phyloP scores from a whole-genome alignment of 129 eudicot species.

The Saussurea involucrata region DNA sequence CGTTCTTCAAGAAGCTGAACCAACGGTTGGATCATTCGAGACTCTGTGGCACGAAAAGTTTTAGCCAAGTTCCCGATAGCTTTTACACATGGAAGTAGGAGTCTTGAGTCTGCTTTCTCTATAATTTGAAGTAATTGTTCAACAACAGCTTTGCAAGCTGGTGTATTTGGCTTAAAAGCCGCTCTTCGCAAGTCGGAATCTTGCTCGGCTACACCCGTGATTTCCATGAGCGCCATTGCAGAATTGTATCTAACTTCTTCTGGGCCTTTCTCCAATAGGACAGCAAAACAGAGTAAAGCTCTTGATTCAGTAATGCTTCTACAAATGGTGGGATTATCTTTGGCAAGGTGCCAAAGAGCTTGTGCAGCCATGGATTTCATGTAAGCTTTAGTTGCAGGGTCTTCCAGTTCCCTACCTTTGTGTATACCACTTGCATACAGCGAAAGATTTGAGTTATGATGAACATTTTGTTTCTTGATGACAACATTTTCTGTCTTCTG shows the following conservation, averaged over 20 bases:
- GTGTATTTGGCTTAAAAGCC: conserved; percentile 43
- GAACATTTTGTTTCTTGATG: conserved; percentile 26
- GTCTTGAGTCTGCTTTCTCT: conserved; percentile 37
- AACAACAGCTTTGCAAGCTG: conserved; percentile 42
- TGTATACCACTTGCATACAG: conserved; percentile 15
- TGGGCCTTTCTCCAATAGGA: conserved; percentile 41
- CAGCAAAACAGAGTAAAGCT: conserved; percentile 49
- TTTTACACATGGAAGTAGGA: conserved; percentile 34
- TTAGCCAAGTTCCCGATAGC: conserved; percentile 42
- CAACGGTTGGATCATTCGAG: conserved; percentile 40
- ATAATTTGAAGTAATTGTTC: conserved; percentile 36
- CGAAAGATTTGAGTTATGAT: conserved; percentile 23
- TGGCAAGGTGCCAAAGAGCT: conserved; percentile 47
- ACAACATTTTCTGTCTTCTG: conserved; percentile 12
- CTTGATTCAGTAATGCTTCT: conserved; percentile 48
- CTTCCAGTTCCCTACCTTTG: conserved; percentile 47
- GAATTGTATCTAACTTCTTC: conserved; percentile 44
- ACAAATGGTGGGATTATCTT: conserved; percentile 34
- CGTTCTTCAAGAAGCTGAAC: conserved; percentile 41
- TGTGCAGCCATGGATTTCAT: conserved; percentile 51
- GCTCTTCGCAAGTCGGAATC: conserved; percentile 43
- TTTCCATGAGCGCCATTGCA: conserved; percentile 53
- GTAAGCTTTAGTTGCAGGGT: conserved; percentile 35
- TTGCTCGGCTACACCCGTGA: conserved; percentile 42
- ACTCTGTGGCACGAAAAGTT: conserved; percentile 43